Percentiles rank a stretch among this genome's conserved stretches.
phyloP scores from a whole-genome alignment of 345 rosid species.

The Angophora floribunda region DNA sequence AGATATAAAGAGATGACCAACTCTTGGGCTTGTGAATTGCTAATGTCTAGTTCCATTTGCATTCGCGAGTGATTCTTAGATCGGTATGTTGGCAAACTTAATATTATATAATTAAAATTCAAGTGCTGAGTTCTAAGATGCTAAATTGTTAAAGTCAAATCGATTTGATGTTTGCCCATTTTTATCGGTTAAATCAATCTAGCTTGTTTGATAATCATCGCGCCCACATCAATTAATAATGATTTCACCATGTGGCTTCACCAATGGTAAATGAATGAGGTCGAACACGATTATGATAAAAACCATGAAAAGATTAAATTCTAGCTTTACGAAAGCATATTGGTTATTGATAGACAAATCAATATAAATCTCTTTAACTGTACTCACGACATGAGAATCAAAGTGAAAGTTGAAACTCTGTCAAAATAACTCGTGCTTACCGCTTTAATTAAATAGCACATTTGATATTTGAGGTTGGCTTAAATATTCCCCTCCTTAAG shows the following conservation, averaged over 20 bases:
- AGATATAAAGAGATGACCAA: neutral
- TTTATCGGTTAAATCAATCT: neutral
- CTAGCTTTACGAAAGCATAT: neutral
- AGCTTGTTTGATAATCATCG: neutral
- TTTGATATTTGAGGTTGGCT: neutral
- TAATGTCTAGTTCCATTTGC: neutral
- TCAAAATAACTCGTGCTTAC: neutral
- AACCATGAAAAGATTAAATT: neutral
- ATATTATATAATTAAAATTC: neutral
- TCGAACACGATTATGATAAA: neutral
- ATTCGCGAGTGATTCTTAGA: neutral
- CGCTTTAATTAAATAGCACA: neutral
- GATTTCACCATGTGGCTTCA: neutral
- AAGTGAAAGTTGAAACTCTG: neutral
- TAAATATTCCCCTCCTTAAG: neutral
- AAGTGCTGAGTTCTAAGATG: neutral
- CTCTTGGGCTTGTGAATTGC: neutral
- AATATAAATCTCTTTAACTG: neutral
- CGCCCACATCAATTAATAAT: neutral
- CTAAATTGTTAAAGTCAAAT: neutral
- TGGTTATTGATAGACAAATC: neutral
- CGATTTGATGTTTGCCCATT: neutral
- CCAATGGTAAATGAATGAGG: neutral
- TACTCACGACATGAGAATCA: neutral
- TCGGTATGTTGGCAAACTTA: neutral